phyloP scores from a whole-genome alignment of 2,329 filamentous ascomycete species.

The Colletotrichum tropicale region DNA sequence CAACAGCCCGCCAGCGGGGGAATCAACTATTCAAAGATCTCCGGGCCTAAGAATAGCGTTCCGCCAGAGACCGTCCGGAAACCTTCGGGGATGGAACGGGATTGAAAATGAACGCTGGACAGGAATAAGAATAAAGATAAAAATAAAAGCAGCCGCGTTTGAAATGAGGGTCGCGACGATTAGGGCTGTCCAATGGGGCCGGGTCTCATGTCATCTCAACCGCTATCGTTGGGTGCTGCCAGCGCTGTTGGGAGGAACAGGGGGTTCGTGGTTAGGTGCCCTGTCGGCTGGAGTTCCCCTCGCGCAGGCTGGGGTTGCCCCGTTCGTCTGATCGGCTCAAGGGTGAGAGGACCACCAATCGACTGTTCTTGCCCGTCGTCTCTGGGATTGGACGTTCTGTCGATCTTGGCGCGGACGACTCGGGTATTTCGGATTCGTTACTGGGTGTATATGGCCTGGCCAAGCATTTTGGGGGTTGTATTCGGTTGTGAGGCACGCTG shows the following conservation, averaged over 20 bases:
- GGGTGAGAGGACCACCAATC: neutral
- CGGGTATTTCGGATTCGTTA: neutral
- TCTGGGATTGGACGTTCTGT: neutral
- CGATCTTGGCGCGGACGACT: neutral
- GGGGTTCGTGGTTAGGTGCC: neutral
- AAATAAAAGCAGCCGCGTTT: neutral
- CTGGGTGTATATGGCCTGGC: neutral
- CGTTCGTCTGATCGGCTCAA: neutral
- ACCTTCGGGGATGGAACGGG: neutral
- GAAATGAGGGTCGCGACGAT: neutral
- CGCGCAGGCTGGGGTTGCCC: neutral
- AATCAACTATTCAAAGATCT: neutral
- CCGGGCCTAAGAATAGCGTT: neutral
- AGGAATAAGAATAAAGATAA: neutral
- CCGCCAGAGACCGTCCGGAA: neutral
- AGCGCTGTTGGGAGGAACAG: neutral
- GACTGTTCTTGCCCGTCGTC: neutral
- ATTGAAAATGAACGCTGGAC: neutral
- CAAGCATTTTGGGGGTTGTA: neutral
- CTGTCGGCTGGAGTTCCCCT: neutral
- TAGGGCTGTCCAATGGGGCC: neutral
- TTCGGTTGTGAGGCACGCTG: neutral
- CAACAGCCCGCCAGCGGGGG: neutral
- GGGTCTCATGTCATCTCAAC: neutral
- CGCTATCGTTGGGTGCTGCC: neutral